Evolutionary conservation across 495 filamentous ascomycete species (phyloP).

Genomic region (Tetracladium marchalianum): DNA sequence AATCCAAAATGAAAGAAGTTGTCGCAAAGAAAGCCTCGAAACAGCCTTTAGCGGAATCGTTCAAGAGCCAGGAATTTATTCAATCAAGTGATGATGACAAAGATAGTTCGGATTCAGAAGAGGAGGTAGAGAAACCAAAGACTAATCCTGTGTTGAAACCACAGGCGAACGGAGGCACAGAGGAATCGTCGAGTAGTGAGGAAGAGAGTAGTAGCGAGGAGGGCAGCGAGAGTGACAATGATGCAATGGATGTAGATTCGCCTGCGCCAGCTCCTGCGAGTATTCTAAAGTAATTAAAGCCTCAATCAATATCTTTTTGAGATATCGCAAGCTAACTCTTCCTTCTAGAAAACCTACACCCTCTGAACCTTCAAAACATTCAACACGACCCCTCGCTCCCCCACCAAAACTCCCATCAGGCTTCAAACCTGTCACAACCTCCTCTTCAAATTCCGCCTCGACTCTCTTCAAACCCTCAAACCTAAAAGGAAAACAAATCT

Average conservation of each 20-base stretch:
- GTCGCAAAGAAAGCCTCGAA: slow-evolving; percentile 4
- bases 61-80: slow-evolving; percentile 15
- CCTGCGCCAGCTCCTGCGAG: slow-evolving; percentile 19
- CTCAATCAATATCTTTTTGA: not conserved
- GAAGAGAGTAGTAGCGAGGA: slow-evolving; percentile 24
- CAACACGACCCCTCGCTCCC: slow-evolving; percentile 26
- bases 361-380: slow-evolving; percentile 9
- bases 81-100: slow-evolving; percentile 12
- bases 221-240: slow-evolving; percentile 16
- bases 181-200: slow-evolving; percentile 24
- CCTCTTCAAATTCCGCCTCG: not conserved
- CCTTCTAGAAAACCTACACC: not conserved
- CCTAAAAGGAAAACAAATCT: slow-evolving; percentile 40
- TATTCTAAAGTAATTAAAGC: not conserved
- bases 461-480: slow-evolving; percentile 14
- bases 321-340: not conserved
- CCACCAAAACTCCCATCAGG: slow-evolving; percentile 25
- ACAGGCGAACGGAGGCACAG: slow-evolving; percentile 20
- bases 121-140: not conserved
- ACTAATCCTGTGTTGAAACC: not conserved
- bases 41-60: not conserved
- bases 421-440: not conserved
- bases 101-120: not conserved
- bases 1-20: slow-evolving; percentile 8
- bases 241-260: slow-evolving; percentile 7